These are phyloP conservation scores for Cercospora beticola DNA, from an alignment of 2,329 filamentous ascomycete genomes.

Conservation along the genomic window DNA sequence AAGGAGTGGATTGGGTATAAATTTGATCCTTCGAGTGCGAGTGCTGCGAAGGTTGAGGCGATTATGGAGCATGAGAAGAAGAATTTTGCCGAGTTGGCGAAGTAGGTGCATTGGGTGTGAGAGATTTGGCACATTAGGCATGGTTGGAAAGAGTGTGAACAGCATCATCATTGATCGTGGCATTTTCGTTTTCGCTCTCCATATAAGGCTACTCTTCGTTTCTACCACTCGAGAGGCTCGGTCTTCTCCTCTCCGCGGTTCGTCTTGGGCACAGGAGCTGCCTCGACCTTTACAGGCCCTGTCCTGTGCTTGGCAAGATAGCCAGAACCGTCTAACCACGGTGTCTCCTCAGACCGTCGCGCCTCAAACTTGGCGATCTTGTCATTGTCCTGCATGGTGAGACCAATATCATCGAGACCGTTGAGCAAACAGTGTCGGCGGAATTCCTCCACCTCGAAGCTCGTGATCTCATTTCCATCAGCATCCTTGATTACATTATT, in stretches of 20 bases:
- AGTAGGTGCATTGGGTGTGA: not conserved
- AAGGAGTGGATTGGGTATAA: constrained; percentile 82
- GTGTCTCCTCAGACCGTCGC: constrained; percentile 72
- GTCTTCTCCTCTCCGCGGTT: constrained; percentile 81
- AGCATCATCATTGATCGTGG: not conserved
- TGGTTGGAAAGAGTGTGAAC: not conserved
- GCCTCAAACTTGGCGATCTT: constrained; percentile 83
- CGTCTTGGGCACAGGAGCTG: constrained; percentile 76
- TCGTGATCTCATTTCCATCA: constrained; percentile 69
- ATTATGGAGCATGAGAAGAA: constrained; percentile 51
- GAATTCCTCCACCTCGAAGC: constrained; percentile 89
- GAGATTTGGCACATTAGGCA: not conserved
- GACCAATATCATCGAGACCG: constrained; percentile 90
- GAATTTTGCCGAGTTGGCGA: constrained; percentile 32
- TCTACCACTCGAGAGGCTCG: constrained; percentile 86
- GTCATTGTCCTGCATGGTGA: constrained; percentile 88
- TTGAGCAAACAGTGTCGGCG: constrained; percentile 91
- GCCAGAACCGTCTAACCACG: constrained; percentile 85
- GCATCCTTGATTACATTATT: constrained; percentile 79
- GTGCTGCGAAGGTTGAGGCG: constrained; percentile 56
- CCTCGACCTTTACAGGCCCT: constrained; percentile 62
- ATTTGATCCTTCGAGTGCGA: constrained; percentile 68
- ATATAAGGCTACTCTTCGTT: not conserved
- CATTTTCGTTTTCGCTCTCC: not conserved
- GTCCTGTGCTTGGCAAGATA: constrained; percentile 65